Evolutionary conservation across 1,284 basidiomycete species (phyloP), one percentile per base, ranked within the genome.

Genomic region (Marasmius oreades): DNA sequence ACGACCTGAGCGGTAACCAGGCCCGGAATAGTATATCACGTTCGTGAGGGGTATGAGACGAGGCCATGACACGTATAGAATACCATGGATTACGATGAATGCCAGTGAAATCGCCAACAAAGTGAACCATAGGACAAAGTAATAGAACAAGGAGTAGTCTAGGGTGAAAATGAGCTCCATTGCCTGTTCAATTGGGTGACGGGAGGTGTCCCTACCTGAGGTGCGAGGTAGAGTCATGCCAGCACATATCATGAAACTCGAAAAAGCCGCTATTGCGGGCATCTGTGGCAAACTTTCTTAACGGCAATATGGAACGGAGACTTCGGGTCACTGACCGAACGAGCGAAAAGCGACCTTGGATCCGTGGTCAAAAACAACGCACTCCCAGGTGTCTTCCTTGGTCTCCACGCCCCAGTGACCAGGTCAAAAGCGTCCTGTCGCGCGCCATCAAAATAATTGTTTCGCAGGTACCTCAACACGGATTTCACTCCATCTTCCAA

Each of bases 381-480:
- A 7, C 79, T 76, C 14, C 86, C 76, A 7, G 86, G 84, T 31
- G 85, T 89, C 64, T 84, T 85, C 63, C 84, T 79, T 18, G 93
- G 91, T 31, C 85, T 77, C 92, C 94, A 99, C 5, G 83, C 80
- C 8, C 97, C 97, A 5, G 95, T 96, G 63, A 99, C 81, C 57
- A 99, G 80, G 70, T 99, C 97, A 68, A 92, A 96, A 1, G 90
- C 93, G 72, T 98, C 95, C 77, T 92, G 95, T 66, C 95, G 78
- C 52, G 93, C 82, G 5, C 97, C 97, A 70, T 99, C 97, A 66
- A 98, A 92, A 75, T 94, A 95, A 70, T 98, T 99, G 77, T 99
- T 99, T 78, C 90, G 95, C 62, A 98, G 68, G 69, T 99, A 99
- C 59, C 97, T 85, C 73, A 88, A 81, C 1, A 87, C 70, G 18